Evolutionary conservation across 2,329 filamentous ascomycete genomes (phyloP).

Genomic region (Venturia asperata): DNA sequence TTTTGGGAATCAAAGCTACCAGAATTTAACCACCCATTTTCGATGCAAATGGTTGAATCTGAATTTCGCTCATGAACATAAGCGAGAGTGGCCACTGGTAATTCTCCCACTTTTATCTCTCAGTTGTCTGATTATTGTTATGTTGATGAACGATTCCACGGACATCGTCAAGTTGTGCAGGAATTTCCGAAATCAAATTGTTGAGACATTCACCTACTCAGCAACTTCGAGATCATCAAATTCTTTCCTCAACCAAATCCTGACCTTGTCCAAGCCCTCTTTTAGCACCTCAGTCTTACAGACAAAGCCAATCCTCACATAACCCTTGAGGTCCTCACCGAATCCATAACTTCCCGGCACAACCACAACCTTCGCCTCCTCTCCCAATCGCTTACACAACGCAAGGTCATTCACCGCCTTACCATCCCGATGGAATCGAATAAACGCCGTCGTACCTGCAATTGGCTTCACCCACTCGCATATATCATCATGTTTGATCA

Average conservation of each 20-base stretch:
- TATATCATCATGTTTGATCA: slow-evolving; percentile 55
- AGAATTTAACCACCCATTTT: too few relatives aligned
- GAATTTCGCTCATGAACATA: too few relatives aligned
- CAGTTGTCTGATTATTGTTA: too few relatives aligned
- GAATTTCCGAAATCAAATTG: background rate
- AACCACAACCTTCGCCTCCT: slow-evolving; percentile 65
- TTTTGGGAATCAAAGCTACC: too few relatives aligned
- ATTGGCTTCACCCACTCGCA: slow-evolving; percentile 67
- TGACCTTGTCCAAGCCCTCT: slow-evolving; percentile 53
- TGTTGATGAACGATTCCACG: too few relatives aligned
- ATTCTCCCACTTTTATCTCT: too few relatives aligned
- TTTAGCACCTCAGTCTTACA: slow-evolving; percentile 62
- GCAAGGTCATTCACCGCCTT: slow-evolving; percentile 62
- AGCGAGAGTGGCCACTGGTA: too few relatives aligned
- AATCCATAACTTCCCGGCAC: slow-evolving; percentile 69
- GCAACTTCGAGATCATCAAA: slow-evolving; percentile 45
- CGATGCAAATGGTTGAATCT: too few relatives aligned
- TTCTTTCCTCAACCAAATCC: slow-evolving; percentile 49
- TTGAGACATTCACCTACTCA: slow-evolving; percentile 22
- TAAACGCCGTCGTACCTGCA: slow-evolving; percentile 72
- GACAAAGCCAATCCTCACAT: slow-evolving; percentile 70
- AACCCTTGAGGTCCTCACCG: slow-evolving; percentile 66
- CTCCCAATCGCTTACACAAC: slow-evolving; percentile 62
- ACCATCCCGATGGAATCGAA: slow-evolving; percentile 58
- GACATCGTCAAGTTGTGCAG: too few relatives aligned